phyloP scores from a whole-genome alignment of 352 stramenopile species.

The Phytophthora lateralis region DNA sequence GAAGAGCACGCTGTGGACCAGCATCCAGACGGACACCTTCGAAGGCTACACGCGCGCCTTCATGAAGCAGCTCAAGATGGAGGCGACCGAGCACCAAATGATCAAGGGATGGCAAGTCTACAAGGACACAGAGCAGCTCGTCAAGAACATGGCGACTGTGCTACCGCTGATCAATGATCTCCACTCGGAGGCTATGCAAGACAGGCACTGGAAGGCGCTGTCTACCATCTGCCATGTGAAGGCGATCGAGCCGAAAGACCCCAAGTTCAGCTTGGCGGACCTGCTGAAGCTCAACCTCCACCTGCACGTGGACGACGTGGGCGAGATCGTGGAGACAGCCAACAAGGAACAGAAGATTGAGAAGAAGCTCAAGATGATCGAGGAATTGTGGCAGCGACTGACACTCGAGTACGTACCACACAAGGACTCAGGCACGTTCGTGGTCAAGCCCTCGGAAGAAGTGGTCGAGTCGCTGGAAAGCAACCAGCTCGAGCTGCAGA shows the following conservation, averaged over 20 bases:
- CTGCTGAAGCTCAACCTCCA: constrained; percentile 86
- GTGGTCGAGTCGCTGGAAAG: constrained; percentile 87
- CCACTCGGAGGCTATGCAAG: constrained; percentile 94
- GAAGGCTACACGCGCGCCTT: constrained; percentile 79
- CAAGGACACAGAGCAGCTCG: constrained; percentile 86
- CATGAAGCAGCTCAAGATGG: constrained; percentile 88
- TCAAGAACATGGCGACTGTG: constrained; percentile 89
- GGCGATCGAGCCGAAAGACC: constrained; percentile 82
- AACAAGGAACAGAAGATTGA: constrained; percentile 92
- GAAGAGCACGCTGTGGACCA: constrained; percentile 84
- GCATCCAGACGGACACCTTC: constrained; percentile 84
- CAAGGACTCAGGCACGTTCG: constrained; percentile 86
- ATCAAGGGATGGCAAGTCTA: constrained; percentile 90
- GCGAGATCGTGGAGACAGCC: constrained; percentile 87
- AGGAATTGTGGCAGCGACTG: constrained; percentile 82
- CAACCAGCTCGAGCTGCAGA: constrained; percentile 89
- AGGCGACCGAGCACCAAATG: constrained; percentile 80
- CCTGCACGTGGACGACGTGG: constrained; percentile 83
- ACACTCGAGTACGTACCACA: constrained; percentile 88
- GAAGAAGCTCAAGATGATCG: constrained; percentile 90
- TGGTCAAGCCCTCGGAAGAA: constrained; percentile 87
- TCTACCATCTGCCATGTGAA: constrained; percentile 89
- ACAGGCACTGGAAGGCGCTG: constrained; percentile 93
- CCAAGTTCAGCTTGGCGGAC: constrained; percentile 85
- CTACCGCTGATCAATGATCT: constrained; percentile 94